These are phyloP conservation scores for Plasmodium gonderi DNA, from an alignment of 169 alveolate genomes.

Conservation along the genomic window DNA sequence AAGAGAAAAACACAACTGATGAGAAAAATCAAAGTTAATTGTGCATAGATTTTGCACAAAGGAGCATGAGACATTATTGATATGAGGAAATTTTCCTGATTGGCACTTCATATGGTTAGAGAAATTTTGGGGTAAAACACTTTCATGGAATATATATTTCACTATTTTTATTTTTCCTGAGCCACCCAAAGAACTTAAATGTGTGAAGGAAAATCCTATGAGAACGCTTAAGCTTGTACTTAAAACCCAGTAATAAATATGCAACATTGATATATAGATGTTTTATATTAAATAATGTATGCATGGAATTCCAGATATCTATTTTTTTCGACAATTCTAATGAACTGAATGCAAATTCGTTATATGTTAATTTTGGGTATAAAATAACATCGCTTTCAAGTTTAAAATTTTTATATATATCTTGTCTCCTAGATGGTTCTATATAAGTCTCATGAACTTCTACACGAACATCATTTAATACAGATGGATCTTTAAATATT, in stretches of 20 bases:
- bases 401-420: not conserved
- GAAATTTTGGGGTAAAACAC: not conserved
- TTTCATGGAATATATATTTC: slow-evolving; percentile 29
- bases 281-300: slow-evolving; percentile 53
- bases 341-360: slow-evolving; percentile 27
- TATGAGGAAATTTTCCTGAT: not conserved
- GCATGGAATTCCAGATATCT: not conserved
- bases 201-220: slow-evolving; percentile 27
- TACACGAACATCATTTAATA: not conserved
- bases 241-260: slow-evolving; percentile 15
- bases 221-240: slow-evolving; percentile 17
- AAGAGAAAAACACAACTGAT: not conserved
- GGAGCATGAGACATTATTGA: not conserved
- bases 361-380: not conserved
- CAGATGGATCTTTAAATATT: not conserved
- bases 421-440: not conserved
- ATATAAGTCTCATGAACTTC: not conserved
- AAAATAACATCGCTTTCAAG: not conserved
- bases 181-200: slow-evolving; percentile 16
- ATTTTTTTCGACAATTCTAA: not conserved
- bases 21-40: not conserved
- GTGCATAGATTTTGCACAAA: no score
- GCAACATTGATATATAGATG: slow-evolving; percentile 67
- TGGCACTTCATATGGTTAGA: no score
- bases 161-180: not conserved